Percentiles rank a stretch among this genome's conserved stretches.
Evolutionary conservation across 208 protist genomes (phyloP).

Genomic region (Wallacemonas sp.): DNA sequence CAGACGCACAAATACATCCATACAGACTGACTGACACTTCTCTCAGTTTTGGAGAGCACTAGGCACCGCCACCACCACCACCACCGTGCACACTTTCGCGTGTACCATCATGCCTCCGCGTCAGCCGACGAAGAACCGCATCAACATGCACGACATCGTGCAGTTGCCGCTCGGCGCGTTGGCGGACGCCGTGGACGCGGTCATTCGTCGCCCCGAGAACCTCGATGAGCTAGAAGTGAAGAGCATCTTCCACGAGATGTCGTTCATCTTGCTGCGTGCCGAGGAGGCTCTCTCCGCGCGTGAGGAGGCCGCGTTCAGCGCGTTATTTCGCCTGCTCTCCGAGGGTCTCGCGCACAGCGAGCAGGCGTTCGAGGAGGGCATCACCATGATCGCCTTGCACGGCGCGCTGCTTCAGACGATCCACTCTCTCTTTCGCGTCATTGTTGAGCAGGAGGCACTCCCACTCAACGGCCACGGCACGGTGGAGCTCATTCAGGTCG

Average conservation of each 20-base stretch:
- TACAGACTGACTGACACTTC: not conserved
- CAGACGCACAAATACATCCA: not conserved
- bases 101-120: slow-evolving; percentile 46
- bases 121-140: slow-evolving; percentile 76
- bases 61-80: too few relatives aligned
- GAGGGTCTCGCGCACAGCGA: slow-evolving; percentile 80
- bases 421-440: slow-evolving; percentile 59
- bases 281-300: slow-evolving; percentile 77
- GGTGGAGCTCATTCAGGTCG: slow-evolving; percentile 78
- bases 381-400: slow-evolving; percentile 64
- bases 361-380: slow-evolving; percentile 69
- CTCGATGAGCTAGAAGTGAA: slow-evolving; percentile 81
- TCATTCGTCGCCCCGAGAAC: slow-evolving; percentile 72
- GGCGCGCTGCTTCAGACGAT: slow-evolving; percentile 69
- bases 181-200: slow-evolving; percentile 75
- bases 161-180: slow-evolving; percentile 74
- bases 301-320: slow-evolving; percentile 73
- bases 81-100: too few relatives aligned
- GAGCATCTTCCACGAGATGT: slow-evolving; percentile 78
- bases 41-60: too few relatives aligned
- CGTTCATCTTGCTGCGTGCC: slow-evolving; percentile 79
- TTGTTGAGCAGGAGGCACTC: slow-evolving; percentile 60
- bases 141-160: slow-evolving; percentile 92
- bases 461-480: slow-evolving; percentile 64
- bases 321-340: slow-evolving; percentile 81